phyloP scores from a whole-genome alignment of 1,284 basidiomycete genomes.

The Laetiporus sulphureus region DNA sequence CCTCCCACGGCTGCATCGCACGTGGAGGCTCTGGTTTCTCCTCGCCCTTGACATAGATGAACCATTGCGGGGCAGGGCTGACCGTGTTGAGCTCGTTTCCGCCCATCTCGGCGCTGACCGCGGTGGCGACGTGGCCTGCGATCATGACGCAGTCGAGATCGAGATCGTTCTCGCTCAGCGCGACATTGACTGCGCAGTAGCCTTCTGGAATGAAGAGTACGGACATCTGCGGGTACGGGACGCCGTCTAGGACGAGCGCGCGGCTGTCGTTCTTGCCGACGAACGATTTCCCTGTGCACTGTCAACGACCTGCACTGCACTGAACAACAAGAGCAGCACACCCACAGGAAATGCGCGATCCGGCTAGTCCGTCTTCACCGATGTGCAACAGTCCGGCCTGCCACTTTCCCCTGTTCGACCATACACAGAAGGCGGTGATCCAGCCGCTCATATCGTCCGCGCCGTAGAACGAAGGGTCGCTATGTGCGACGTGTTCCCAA shows the following conservation, averaged over 20 bases:
- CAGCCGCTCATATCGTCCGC: slow-evolving; percentile 25
- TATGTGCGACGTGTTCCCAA: slow-evolving; percentile 27
- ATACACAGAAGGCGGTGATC: slow-evolving; percentile 35
- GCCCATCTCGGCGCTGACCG: slow-evolving; percentile 36
- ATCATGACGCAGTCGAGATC: too few species aligned
- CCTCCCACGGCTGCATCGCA: too few species aligned
- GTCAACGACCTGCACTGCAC: too few species aligned
- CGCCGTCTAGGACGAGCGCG: slow-evolving; percentile 34
- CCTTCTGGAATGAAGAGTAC: slow-evolving; percentile 56
- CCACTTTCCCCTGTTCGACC: slow-evolving; percentile 27
- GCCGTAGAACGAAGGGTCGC: slow-evolving; percentile 13
- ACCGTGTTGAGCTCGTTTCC: slow-evolving; percentile 47
- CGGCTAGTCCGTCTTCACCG: too few species aligned
- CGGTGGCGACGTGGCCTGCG: slow-evolving; percentile 33
- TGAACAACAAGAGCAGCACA: too few species aligned
- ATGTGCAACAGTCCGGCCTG: too few species aligned
- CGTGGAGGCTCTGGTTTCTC: too few species aligned
- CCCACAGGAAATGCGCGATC: too few species aligned
- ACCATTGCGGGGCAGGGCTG: slow-evolving; percentile 44
- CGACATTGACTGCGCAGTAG: too few species aligned
- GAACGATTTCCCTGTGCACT: too few species aligned
- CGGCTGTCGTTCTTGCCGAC: too few species aligned
- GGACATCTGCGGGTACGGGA: slow-evolving; percentile 56
- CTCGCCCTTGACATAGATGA: slow-evolving; percentile 44
- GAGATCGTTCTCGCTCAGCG: too few species aligned